phyloP scores from a whole-genome alignment of 768 basidiomycete species.

The Lactifluus piperatus region DNA sequence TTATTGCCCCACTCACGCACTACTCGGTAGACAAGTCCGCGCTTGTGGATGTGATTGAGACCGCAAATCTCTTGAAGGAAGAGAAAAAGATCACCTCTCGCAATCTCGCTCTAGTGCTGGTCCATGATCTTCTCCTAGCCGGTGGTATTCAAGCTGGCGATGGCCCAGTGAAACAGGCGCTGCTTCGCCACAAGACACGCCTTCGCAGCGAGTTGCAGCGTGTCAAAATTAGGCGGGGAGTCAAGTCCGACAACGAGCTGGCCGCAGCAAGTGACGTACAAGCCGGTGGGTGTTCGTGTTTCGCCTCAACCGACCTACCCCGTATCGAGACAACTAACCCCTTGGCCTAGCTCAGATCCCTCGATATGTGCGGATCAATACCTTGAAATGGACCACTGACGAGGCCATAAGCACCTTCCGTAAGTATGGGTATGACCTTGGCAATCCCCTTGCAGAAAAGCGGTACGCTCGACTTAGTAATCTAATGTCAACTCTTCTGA shows the following conservation, averaged over 20 bases:
- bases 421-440: constrained; percentile 45
- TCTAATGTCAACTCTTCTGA: background rate
- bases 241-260: constrained; percentile 53
- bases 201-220: constrained; percentile 80
- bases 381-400: constrained; percentile 53
- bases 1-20: background rate
- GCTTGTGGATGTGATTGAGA: constrained; percentile 60
- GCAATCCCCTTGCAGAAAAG: constrained; percentile 43
- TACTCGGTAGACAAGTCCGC: constrained; percentile 58
- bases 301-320: background rate
- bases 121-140: constrained; percentile 83
- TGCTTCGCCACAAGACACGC: constrained; percentile 84
- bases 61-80: constrained; percentile 57
- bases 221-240: constrained; percentile 70
- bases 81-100: constrained; percentile 72
- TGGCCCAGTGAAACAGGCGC: constrained; percentile 81
- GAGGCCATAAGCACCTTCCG: constrained; percentile 53
- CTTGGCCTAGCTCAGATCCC: constrained; percentile 51
- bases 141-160: constrained; percentile 85
- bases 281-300: constrained; percentile 41
- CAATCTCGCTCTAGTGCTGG: constrained; percentile 75
- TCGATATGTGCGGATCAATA: constrained; percentile 82
- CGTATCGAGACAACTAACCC: background rate
- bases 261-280: constrained; percentile 51
- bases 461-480: constrained; percentile 28